phyloP scores from a whole-genome alignment of 164 flowering plant species.

The Stephania cephalantha region DNA sequence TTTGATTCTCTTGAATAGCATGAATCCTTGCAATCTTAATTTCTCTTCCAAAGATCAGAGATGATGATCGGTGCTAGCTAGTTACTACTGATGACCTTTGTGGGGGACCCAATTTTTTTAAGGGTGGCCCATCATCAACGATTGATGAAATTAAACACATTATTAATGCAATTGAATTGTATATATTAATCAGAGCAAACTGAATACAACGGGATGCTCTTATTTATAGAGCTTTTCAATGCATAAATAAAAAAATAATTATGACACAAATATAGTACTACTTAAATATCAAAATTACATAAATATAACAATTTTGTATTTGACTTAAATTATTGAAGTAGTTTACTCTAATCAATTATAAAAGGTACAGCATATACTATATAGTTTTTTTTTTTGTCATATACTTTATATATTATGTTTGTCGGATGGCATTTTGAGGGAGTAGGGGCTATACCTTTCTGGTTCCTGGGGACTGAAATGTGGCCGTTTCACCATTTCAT shows the following conservation, averaged over 20 bases:
- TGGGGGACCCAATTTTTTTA: neutral
- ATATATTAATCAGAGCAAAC: too few species aligned
- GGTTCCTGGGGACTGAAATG: neutral
- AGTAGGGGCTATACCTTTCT: neutral
- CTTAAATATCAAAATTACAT: too few species aligned
- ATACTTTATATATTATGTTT: too few species aligned
- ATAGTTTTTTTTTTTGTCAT: too few species aligned
- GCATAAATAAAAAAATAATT: too few species aligned
- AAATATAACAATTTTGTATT: too few species aligned
- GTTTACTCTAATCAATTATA: neutral
- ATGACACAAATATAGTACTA: too few species aligned
- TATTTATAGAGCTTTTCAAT: too few species aligned
- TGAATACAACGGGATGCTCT: too few species aligned
- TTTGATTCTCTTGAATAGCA: neutral
- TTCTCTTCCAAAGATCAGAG: neutral
- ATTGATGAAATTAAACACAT: neutral
- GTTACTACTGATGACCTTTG: neutral
- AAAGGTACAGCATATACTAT: neutral
- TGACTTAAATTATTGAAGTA: neutral
- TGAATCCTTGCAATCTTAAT: neutral
- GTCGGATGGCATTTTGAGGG: neutral
- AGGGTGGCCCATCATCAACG: neutral
- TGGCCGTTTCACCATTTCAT: neutral
- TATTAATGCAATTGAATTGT: too few species aligned
- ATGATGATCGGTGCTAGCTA: neutral